Evolutionary conservation across 2,329 filamentous ascomycete genomes (phyloP), one percentile per base, ranked within the genome.

Genomic region (Colletotrichum tropicicola): DNA sequence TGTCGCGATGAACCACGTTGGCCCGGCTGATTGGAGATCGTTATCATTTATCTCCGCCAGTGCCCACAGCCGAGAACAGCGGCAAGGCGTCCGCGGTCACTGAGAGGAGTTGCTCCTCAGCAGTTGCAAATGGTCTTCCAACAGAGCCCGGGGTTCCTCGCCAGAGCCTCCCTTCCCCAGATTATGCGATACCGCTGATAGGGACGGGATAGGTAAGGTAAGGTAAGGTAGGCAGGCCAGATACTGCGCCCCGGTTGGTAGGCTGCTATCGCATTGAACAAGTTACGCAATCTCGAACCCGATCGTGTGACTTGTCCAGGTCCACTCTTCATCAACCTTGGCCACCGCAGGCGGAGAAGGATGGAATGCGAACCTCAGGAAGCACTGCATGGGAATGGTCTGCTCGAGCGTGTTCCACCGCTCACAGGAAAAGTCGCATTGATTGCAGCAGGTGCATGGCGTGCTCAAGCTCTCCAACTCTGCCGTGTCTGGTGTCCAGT

Each of bases 241-340:
- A n/a, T n/a, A n/a, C n/a, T n/a, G n/a, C n/a, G n/a, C n/a, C 10
- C 56, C 30, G 35, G 56, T 21, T 60, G 32, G 48, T 48, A 55
- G 27, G 43, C 49, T 65, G 35, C 49, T 61, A 65, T 65, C 61
- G 61, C 61, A 55, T 65, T 56, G 49, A 56, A 12, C 44, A 53
- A 51, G 49, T 61, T 65, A 55, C 61, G 49, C 57, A 61, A 60
- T 61, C 49, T 61, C 19, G 27, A 47, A n/a, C 21, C 49, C 37
- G 17, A 37, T 61, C 61, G 52, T 55, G 57, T 65, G 61, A 65
- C 57, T 61, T 56, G 61, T 21, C 28, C 25, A 65, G 61, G 37
- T 55, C 61, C 61, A 56, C 57, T 65, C 39, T 21, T 55, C 43
- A 51, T 51, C 32, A 60, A 48, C 43, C 48, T 54, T 28, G 17